A percentile compares a stretch with the other conserved stretches of the same genome.
These are phyloP conservation scores for Pichia sp. DNA, from an alignment of 1,139 yeast species.

Conservation along the genomic window DNA sequence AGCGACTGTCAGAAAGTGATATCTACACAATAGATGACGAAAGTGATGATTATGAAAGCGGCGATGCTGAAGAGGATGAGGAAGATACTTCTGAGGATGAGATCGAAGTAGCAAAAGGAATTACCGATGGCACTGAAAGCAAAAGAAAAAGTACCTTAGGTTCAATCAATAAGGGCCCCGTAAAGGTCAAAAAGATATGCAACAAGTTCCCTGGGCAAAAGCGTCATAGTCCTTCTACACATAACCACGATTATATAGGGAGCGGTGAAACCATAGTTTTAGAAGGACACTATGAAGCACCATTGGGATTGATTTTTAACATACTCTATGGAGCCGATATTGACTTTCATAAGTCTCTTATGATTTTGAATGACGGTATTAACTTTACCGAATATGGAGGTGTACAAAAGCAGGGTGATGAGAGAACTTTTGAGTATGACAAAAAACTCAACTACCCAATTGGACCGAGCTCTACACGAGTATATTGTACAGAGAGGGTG, in stretches of 20 bases:
- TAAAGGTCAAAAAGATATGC: slow-evolving; percentile 1
- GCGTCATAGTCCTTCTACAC: slow-evolving; percentile 28
- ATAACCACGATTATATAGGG: slow-evolving; percentile 19
- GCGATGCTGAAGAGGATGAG: slow-evolving; percentile 12
- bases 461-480: slow-evolving; percentile 52
- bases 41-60: slow-evolving; percentile 10
- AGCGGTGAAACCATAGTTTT: slow-evolving; percentile 29
- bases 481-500: slow-evolving; percentile 41
- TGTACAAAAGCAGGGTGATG: slow-evolving; percentile 29
- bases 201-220: slow-evolving; percentile 35
- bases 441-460: slow-evolving; percentile 45
- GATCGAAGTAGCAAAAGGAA: slow-evolving; percentile 7
- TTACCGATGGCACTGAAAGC: slow-evolving; percentile 1
- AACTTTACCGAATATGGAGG: slow-evolving; percentile 37
- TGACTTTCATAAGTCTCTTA: slow-evolving; percentile 34
- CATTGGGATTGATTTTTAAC: slow-evolving; percentile 43
- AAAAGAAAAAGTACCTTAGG: not conserved
- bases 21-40: slow-evolving; percentile 33
- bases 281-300: slow-evolving; percentile 32
- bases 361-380: slow-evolving; percentile 41
- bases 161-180: slow-evolving; percentile 15
- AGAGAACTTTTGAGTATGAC: slow-evolving; percentile 37
- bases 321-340: slow-evolving; percentile 41
- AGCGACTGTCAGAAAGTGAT: slow-evolving; percentile 26
- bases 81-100: slow-evolving; percentile 18